phyloP scores from a whole-genome alignment of 2,329 filamentous ascomycete genomes.

The Trichoderma semiorbis region DNA sequence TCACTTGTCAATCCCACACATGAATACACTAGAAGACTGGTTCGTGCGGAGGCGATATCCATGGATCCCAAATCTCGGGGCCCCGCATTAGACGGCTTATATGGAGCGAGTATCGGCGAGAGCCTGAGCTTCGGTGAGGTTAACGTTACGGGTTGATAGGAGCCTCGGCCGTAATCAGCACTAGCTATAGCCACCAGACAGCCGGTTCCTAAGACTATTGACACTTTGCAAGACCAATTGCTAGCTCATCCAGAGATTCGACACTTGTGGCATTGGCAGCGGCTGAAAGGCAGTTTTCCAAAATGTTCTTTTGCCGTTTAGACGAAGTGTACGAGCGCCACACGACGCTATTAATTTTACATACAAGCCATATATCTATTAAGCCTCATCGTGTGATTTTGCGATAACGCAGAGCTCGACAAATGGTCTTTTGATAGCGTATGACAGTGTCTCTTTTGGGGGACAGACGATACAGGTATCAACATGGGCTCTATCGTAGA shows the following conservation, averaged over 20 bases:
- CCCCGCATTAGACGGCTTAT: not conserved
- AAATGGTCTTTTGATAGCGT: not conserved
- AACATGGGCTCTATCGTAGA: not conserved
- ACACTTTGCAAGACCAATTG: not conserved
- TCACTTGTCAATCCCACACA: not conserved
- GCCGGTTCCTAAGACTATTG: not conserved
- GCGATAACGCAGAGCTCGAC: not conserved
- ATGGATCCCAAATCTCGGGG: not conserved
- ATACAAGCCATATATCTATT: not conserved
- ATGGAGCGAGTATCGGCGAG: not conserved
- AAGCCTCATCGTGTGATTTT: not conserved
- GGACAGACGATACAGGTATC: not conserved
- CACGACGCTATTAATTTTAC: not conserved
- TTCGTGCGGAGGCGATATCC: not conserved
- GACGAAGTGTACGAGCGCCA: not conserved
- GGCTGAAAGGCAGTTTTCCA: constrained; percentile 2
- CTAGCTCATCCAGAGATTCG: not conserved
- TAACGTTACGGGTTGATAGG: not conserved
- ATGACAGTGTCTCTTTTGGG: not conserved
- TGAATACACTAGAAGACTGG: not conserved
- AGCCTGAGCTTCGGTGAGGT: not conserved
- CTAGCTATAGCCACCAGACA: not conserved
- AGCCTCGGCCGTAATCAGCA: not conserved
- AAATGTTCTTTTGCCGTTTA: not conserved
- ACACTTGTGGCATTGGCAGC: not conserved